A percentile compares a stretch with the other conserved stretches of the same genome.
Evolutionary conservation across 306 rosid species (phyloP).

Genomic region (Betula pendula): DNA sequence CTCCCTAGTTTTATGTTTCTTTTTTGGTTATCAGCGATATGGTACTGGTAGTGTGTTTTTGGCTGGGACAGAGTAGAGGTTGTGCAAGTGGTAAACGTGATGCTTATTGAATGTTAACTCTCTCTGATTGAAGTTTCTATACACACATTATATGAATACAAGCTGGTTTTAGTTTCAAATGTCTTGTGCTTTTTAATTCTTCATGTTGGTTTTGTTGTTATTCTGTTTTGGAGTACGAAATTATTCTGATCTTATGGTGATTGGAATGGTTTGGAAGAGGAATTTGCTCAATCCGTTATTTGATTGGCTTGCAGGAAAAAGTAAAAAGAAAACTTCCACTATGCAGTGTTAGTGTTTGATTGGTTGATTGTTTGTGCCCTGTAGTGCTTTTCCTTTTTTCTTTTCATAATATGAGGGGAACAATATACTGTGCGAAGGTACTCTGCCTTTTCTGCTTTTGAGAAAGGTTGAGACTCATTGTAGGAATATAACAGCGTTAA

Average conservation of each 20-base stretch:
- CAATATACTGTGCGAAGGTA: neutral
- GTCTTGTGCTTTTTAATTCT: no score
- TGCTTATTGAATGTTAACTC: neutral
- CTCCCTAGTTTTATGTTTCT: neutral
- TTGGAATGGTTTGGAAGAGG: neutral
- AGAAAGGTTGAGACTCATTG: neutral
- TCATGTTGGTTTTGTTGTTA: neutral
- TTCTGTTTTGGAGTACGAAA: neutral
- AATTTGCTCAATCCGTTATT: neutral
- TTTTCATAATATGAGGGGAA: neutral
- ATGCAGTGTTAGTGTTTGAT: no score
- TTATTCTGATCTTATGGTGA: neutral
- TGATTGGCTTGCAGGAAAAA: neutral
- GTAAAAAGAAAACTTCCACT: neutral
- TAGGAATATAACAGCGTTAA: neutral
- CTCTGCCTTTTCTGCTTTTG: neutral
- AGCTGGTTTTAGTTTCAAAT: neutral
- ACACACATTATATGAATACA: constrained; percentile 12
- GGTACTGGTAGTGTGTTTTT: constrained; percentile 1
- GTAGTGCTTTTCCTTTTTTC: neutral
- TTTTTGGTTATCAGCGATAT: neutral
- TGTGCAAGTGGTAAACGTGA: neutral
- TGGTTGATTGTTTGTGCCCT: neutral
- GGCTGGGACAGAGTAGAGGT: constrained; percentile 1
- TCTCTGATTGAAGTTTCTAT: constrained; percentile 10